Evolutionary conservation across 768 basidiomycete species (phyloP).

Genomic region (Pleurotus giganteus): DNA sequence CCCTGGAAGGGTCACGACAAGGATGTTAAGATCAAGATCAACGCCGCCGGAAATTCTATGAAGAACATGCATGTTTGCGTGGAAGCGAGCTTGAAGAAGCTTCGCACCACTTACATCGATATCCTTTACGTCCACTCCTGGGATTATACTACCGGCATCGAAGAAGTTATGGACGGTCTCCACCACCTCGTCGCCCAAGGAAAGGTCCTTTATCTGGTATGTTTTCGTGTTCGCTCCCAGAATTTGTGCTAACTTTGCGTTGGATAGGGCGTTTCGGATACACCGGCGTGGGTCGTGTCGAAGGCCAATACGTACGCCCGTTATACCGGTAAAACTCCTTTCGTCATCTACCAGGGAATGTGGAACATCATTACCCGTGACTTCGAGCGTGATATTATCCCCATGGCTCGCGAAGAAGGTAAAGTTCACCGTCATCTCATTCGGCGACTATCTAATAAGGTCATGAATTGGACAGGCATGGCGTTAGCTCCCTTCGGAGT

Average conservation of each 20-base stretch:
- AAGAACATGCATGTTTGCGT: slow-evolving; percentile 43
- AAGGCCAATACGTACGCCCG: slow-evolving; percentile 51
- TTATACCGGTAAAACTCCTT: slow-evolving; percentile 46
- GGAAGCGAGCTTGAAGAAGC: slow-evolving; percentile 42
- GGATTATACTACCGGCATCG: slow-evolving; percentile 51
- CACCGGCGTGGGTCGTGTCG: slow-evolving; percentile 49
- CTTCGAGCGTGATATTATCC: slow-evolving; percentile 54
- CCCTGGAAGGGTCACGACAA: slow-evolving; percentile 26
- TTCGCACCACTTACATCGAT: slow-evolving; percentile 46
- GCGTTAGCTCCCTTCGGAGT: slow-evolving; percentile 35
- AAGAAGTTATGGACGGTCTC: slow-evolving; percentile 56
- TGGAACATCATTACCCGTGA: slow-evolving; percentile 45
- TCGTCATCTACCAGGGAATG: slow-evolving; percentile 50
- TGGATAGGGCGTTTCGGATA: slow-evolving; percentile 35
- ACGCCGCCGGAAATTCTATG: slow-evolving; percentile 46
- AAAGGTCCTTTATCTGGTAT: slow-evolving; percentile 48
- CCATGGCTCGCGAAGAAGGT: slow-evolving; percentile 42
- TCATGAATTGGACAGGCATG: not conserved
- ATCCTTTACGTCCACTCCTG: slow-evolving; percentile 47
- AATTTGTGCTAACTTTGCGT: not conserved
- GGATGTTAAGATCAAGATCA: slow-evolving; percentile 28
- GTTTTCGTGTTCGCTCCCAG: not conserved
- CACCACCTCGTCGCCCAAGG: slow-evolving; percentile 49
- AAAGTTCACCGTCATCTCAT: slow-evolving; percentile 16
- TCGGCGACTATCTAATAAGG: slow-evolving; percentile 20